Base-by-base conservation (phyloP, 2,329 filamentous ascomycete species). In the Podosphaera xanthii region DNA sequence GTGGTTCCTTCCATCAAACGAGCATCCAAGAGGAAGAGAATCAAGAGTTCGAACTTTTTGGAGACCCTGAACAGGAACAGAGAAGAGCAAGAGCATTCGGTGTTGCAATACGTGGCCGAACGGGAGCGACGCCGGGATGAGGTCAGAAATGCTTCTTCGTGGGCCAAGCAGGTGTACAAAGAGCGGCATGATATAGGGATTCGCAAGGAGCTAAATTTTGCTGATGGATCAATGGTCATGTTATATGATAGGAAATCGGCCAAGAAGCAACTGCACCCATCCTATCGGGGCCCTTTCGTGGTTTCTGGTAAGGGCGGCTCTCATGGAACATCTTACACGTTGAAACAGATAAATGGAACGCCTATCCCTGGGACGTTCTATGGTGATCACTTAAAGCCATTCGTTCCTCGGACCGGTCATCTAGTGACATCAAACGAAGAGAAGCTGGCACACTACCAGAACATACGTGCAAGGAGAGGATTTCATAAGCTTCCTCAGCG, bases 221-320 rank as follows among this genome's bases (percentile, higher is more conserved):
- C 3, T 33, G 31, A 55, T 55, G 6, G n/a, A 31, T 22, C 35
- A 38, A 8, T 58, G 31, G 57, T 58, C 34, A 58, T 58, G 57
- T 30, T 52, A 22, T 52, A 58, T 52, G 46, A 58, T 58, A 35
- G 46, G 9, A 52, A 58, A 33, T 58, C 57, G 10, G 57, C 57
- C 3, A 53, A 53, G 31, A 58, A 58, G 31, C 33, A 58, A 12
- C 57, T 58, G 9, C 44, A 52, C 34, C 38, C 40, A 33, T 34
- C 55, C 14, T 57, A 57, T 14, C 38, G 38, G 30, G 38, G 55
- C 9, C 57, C 57, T n/a, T 52, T 52, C 33, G 10, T 58, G 10
- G 34, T 58, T 36, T 38, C 46, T 40, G 44, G 57, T 6, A 30
- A 38, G 6, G 57, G 46, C 10, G 46, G 48, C n/a, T 33, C 33